Base-by-base conservation (phyloP, 1,284 basidiomycete genomes). In the Chalciporus sp. region DNA sequence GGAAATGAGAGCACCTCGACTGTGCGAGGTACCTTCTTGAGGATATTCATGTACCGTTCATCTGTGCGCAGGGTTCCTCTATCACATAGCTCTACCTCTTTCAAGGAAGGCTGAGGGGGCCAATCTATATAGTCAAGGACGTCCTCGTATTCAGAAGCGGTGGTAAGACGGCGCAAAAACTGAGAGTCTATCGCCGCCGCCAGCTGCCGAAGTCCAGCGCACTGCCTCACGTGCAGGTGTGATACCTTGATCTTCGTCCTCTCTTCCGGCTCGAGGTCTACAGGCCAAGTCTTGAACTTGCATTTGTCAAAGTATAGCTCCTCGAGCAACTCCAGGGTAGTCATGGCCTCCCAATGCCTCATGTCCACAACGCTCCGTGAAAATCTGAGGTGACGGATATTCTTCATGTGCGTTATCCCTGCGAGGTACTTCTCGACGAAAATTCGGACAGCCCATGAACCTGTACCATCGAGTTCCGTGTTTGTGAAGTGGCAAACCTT, bases 331-430 rank as follows among this genome's bases (percentile, higher is more conserved):
- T 8, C 16, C 2, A 66, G 40, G 1, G 17, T 17, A 14, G 43
- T 39, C 1, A 69, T 54, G 2, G 42, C 40, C 2, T 20, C 1
- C 61, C 65, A 68, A 33, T 60, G 52, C 4, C 52, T 47, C 3
- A 3, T 10, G 10, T 53, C 41, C 44, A 68, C 55, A 16, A 29
- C 19, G 17, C 51, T 54, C 0, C 8, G 0, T 1, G 7, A 35
- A 31, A 67, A 58, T 9, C 8, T 12, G 45, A 69, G 55, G 12
- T 47, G 27, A 5, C 27, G 53, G 19, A 66, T 42, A 23, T 63
- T 55, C 4, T 14, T 44, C 65, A 70, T 68, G 40, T 55, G 37
- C 1, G 14, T 27, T 33, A 70, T 17, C 2, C 42, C 57, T 7
- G 35, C 2, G 8, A 49, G 20, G 39, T 47, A 62, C n/a, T 41